These are phyloP conservation scores for Candida arabinofermentans DNA, from an alignment of 805 yeast species.

Conservation along the genomic window DNA sequence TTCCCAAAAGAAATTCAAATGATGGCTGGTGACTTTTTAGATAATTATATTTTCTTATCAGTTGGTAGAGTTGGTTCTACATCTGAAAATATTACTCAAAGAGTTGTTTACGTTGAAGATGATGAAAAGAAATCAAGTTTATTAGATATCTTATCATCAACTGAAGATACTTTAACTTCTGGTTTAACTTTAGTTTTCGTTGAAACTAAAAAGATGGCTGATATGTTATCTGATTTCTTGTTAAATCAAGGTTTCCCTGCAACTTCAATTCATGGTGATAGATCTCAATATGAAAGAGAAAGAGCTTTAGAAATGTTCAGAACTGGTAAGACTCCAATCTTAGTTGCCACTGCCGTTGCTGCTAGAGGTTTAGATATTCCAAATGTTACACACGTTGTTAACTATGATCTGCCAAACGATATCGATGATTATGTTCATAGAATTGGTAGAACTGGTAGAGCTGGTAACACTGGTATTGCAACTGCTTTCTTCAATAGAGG, in stretches of 20 bases:
- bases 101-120: constrained; percentile 86
- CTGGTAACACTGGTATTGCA: constrained; percentile 98
- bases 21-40: constrained; percentile 95
- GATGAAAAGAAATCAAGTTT: constrained; percentile 88
- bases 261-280: constrained; percentile 98
- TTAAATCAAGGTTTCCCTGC: constrained; percentile 90
- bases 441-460: constrained; percentile 99
- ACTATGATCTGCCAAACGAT: constrained; percentile 95
- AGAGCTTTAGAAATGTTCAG: constrained; percentile 93
- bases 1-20: constrained; percentile 97
- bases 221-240: constrained; percentile 87
- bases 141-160: constrained; percentile 76
- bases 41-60: constrained; percentile 90
- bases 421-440: constrained; percentile 99
- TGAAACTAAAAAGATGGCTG: constrained; percentile 99
- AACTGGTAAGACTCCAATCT: constrained; percentile 84
- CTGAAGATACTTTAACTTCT: constrained; percentile 49
- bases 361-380: constrained; percentile 99
- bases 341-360: constrained; percentile 99
- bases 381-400: constrained; percentile 95
- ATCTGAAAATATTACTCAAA: constrained; percentile 96
- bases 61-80: constrained; percentile 99
- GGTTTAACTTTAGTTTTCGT: constrained; percentile 94
- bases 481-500: constrained; percentile 98
- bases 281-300: constrained; percentile 97